A percentile compares a stretch with the other conserved stretches of the same genome.
Conservation (phyloP, 2,329 filamentous ascomycete genomes). For the Alternaria gaisen region DNA sequence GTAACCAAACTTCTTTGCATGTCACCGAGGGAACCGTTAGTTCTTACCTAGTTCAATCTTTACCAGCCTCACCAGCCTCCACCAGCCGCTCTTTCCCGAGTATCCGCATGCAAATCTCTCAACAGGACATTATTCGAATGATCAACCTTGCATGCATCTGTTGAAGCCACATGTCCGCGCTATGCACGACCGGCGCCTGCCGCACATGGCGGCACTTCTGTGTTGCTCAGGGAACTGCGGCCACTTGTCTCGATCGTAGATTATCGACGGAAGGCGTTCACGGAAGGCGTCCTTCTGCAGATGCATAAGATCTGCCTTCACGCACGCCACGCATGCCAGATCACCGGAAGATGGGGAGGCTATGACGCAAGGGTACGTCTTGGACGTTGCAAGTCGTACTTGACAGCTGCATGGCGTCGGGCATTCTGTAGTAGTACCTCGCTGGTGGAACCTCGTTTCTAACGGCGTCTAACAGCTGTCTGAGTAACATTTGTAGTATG, state of each 20-base stretch:
- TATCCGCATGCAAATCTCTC: not conserved
- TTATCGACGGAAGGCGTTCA: not conserved
- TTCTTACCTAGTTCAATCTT: not conserved
- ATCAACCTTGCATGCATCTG: conserved; percentile 1
- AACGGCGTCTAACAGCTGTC: not conserved
- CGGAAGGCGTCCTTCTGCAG: not conserved
- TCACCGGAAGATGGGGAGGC: not conserved
- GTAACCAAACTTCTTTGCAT: not conserved
- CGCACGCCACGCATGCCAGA: not conserved
- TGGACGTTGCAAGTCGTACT: not conserved
- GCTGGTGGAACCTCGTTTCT: not conserved
- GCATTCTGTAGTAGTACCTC: not conserved
- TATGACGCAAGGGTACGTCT: not conserved
- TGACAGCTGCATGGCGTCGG: not conserved
- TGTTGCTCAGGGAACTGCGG: not conserved
- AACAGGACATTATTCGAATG: not conserved
- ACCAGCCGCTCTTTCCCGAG: no score
- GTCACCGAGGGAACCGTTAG: not conserved
- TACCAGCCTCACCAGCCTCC: not conserved
- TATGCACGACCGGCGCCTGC: not conserved
- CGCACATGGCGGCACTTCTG: not conserved
- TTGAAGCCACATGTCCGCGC: not conserved
- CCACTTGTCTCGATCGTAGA: not conserved
- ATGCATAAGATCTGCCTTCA: not conserved
- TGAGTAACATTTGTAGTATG: not conserved